Conservation (phyloP, 164 flowering plant species). For the Kalanchoe fedtschenkoi region DNA sequence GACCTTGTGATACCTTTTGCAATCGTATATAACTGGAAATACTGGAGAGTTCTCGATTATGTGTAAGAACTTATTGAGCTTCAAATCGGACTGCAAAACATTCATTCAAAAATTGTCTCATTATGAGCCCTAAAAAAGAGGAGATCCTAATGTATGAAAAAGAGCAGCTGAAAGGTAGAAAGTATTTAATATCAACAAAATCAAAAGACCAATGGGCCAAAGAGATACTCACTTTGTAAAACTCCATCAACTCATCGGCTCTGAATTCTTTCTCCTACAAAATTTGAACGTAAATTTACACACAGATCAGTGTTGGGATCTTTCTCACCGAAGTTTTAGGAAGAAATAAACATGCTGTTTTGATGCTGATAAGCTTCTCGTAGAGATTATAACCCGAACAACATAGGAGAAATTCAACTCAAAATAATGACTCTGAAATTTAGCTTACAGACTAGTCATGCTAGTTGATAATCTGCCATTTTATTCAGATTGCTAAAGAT, state of each 20-base stretch:
- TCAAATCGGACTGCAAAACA: background rate
- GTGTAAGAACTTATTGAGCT: too few species aligned
- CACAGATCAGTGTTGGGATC: background rate
- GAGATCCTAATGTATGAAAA: background rate
- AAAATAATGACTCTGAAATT: background rate
- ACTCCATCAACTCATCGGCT: constrained; percentile 90
- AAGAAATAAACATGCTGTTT: too few species aligned
- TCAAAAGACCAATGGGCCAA: background rate
- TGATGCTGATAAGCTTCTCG: too few species aligned
- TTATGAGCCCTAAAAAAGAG: background rate
- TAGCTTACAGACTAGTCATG: background rate
- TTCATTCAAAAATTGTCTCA: background rate
- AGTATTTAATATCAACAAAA: background rate
- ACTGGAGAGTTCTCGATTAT: constrained; percentile 40
- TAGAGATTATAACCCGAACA: background rate
- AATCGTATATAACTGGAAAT: constrained; percentile 75
- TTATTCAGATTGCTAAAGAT: background rate
- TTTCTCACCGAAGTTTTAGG: too few species aligned
- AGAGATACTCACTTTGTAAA: constrained; percentile 58
- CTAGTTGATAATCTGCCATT: background rate
- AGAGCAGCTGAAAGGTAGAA: background rate
- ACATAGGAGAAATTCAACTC: background rate
- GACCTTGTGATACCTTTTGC: constrained; percentile 53
- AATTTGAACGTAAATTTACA: background rate
- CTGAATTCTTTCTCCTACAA: constrained; percentile 58